Conservation (phyloP, 2,329 filamentous ascomycete species). For the Hymenoscyphus linearis region DNA sequence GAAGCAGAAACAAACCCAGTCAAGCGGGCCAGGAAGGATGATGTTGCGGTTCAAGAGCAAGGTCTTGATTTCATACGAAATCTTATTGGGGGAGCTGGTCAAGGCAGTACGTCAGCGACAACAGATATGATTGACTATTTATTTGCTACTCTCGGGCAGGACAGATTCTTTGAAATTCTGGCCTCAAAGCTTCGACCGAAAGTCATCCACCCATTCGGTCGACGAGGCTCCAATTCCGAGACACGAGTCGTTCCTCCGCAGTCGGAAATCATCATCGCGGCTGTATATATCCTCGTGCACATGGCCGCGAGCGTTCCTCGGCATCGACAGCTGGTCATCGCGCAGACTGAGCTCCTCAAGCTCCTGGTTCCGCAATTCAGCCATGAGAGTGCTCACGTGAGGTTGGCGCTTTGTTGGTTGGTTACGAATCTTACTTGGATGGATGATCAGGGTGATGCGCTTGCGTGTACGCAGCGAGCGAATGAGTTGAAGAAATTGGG, state of each 20-base stretch:
- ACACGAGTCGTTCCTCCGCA: slow-evolving; percentile 51
- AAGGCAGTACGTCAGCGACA: slow-evolving; percentile 47
- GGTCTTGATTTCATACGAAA: slow-evolving; percentile 87
- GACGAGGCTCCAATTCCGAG: slow-evolving; percentile 39
- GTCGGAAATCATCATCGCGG: slow-evolving; percentile 67
- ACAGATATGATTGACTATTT: slow-evolving; percentile 80
- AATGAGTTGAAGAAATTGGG: slow-evolving; percentile 66
- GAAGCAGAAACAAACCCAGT: slow-evolving; percentile 64
- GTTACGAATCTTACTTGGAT: slow-evolving; percentile 81
- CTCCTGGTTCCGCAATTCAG: slow-evolving; percentile 68
- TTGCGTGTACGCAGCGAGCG: slow-evolving; percentile 61
- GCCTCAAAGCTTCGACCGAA: slow-evolving; percentile 68
- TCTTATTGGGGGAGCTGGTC: slow-evolving; percentile 60
- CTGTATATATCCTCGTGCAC: slow-evolving; percentile 80
- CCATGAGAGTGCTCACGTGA: slow-evolving; percentile 68
- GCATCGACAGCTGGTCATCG: slow-evolving; percentile 72
- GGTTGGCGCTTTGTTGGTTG: slow-evolving; percentile 75
- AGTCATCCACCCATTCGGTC: slow-evolving; percentile 47
- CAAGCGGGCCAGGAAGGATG: slow-evolving; percentile 67
- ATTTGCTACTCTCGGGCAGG: slow-evolving; percentile 68
- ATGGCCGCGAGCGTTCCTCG: slow-evolving; percentile 75
- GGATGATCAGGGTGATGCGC: slow-evolving; percentile 65
- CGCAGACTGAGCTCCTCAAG: slow-evolving; percentile 70
- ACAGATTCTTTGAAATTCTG: slow-evolving; percentile 75
- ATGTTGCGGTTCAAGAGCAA: slow-evolving; percentile 84